Evolutionary conservation across 1,284 basidiomycete species (phyloP).

Genomic region (Ceratobasidium sp.): DNA sequence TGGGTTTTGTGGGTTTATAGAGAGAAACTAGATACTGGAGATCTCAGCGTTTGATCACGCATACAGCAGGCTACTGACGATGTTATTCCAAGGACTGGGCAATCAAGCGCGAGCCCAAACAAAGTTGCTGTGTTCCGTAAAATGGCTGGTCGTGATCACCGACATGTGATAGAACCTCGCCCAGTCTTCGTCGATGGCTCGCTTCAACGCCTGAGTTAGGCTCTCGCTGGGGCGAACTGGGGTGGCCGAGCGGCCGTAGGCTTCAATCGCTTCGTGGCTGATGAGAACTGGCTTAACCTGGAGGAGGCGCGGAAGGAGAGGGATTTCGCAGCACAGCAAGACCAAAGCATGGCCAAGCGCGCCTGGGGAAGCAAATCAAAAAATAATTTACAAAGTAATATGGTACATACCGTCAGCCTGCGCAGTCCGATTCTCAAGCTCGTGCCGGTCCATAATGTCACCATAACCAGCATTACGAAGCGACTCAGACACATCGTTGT

Average conservation of each 20-base stretch:
- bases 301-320: slow-evolving; percentile 1
- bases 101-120: not conserved
- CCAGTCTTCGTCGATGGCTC: slow-evolving; percentile 34
- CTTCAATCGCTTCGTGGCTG: slow-evolving; percentile 21
- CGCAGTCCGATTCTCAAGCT: slow-evolving; percentile 2
- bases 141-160: not conserved
- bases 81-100: not conserved
- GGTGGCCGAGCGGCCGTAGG: not conserved
- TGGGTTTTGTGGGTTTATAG: not conserved
- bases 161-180: slow-evolving; percentile 21
- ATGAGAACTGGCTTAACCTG: slow-evolving; percentile 29
- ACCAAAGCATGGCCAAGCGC: slow-evolving; percentile 24
- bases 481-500: slow-evolving; percentile 11
- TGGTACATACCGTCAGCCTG: not conserved
- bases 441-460: not conserved
- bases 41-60: not conserved
- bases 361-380: not conserved
- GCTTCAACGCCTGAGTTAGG: slow-evolving; percentile 9
- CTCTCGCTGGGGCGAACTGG: not conserved
- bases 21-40: not conserved
- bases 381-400: not conserved
- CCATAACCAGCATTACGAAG: slow-evolving; percentile 9
- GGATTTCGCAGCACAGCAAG: slow-evolving; percentile 2
- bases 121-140: not conserved
- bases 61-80: not conserved